These are phyloP conservation scores for Misopates orontium DNA, from an alignment of 257 asterid genomes.

Conservation along the genomic window DNA sequence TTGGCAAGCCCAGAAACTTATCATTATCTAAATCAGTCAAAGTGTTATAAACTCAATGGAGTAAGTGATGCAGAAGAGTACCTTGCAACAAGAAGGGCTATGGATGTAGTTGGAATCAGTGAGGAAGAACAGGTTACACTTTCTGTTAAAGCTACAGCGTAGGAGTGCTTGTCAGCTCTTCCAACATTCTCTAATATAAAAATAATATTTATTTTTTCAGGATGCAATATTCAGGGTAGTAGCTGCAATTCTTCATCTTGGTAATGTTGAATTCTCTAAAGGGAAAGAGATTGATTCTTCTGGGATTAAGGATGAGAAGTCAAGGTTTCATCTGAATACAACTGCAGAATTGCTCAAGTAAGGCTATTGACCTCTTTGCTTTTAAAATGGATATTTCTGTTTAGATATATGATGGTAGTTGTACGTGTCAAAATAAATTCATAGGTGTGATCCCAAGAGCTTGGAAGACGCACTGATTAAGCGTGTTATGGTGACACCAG, in stretches of 20 bases:
- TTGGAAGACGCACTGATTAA: conserved; percentile 92
- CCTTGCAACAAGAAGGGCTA: conserved; percentile 96
- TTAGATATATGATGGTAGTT: conserved; percentile 14
- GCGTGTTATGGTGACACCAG: conserved; percentile 99
- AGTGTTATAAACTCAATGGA: conserved; percentile 80
- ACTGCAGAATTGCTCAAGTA: conserved; percentile 90
- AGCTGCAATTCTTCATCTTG: conserved; percentile 95
- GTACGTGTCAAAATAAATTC: conserved; percentile 30
- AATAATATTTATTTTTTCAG: conserved; percentile 42
- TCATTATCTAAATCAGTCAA: conserved; percentile 93
- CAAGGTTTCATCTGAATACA: conserved; percentile 83
- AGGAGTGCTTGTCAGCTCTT: conserved; percentile 24
- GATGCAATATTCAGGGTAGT: conserved; percentile 93
- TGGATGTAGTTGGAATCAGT: conserved; percentile 98
- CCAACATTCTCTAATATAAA: conserved; percentile 9
- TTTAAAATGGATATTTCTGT: conserved; percentile 18
- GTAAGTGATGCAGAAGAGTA: conserved; percentile 87
- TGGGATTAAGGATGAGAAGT: conserved; percentile 85
- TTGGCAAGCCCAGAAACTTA: conserved; percentile 70
- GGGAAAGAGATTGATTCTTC: conserved; percentile 96
- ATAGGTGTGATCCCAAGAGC: conserved; percentile 91
- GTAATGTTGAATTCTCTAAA: conserved; percentile 90
- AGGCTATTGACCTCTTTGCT: conserved; percentile 28
- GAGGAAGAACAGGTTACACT: conserved; percentile 87
- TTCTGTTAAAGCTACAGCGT: conserved; percentile 24